Conservation (phyloP, 768 basidiomycete genomes). For the Porpolomopsis calyptriformis region DNA sequence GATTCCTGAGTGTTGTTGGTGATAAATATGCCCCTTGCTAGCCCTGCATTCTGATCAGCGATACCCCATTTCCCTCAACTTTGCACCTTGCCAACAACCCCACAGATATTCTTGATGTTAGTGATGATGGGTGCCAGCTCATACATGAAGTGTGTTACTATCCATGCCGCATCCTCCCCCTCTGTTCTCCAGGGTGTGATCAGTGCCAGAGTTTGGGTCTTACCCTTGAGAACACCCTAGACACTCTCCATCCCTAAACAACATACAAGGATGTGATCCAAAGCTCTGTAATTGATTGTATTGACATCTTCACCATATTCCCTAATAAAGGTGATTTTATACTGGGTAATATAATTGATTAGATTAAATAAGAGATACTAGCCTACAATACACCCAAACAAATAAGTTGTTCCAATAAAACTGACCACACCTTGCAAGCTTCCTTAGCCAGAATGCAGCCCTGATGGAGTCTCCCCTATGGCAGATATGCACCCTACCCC, state of each 20-base stretch:
- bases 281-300: conserved; percentile 8
- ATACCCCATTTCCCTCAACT: conserved; percentile 10
- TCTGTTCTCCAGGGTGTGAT: conserved; percentile 10
- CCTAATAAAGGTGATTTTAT: conserved; percentile 2
- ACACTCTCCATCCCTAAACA: not conserved
- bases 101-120: conserved; percentile 8
- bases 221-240: conserved; percentile 3
- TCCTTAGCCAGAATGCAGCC: not conserved
- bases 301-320: not conserved
- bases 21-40: not conserved
- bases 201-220: conserved; percentile 4
- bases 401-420: not conserved
- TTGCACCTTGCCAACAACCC: conserved; percentile 9
- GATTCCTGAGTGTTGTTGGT: not conserved
- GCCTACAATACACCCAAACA: conserved; percentile 3
- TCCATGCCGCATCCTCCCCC: conserved; percentile 9
- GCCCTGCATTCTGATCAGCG: conserved; percentile 7
- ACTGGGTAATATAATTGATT: not conserved
- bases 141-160: conserved; percentile 4
- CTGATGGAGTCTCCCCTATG: conserved; percentile 19
- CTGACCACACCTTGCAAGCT: not conserved
- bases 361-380: not conserved
- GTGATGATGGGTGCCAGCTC: conserved; percentile 3
- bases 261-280: conserved; percentile 11
- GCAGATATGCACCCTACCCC: conserved; percentile 18